These are phyloP conservation scores for Posidonia australis DNA, from an alignment of 106 monocot species.

Conservation along the genomic window DNA sequence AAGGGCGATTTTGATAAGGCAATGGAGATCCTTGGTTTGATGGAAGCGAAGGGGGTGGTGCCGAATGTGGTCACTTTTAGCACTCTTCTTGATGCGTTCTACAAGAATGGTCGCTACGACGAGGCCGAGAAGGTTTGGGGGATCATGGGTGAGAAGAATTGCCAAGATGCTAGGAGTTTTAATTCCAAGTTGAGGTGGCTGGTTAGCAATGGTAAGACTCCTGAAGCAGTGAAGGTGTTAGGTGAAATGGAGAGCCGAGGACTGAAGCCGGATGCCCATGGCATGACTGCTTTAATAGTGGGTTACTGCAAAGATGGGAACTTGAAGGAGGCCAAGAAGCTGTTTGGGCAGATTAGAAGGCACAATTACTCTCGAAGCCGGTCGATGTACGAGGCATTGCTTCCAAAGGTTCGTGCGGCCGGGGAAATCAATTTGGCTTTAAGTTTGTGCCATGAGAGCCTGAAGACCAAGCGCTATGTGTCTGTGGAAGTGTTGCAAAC, in stretches of 20 bases:
- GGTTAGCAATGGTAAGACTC: constrained; percentile 14
- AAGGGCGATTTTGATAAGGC: constrained; percentile 41
- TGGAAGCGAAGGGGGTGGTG: constrained; percentile 27
- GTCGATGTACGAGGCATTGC: constrained; percentile 29
- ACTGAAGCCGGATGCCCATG: constrained; percentile 16
- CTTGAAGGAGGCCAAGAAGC: constrained; percentile 42
- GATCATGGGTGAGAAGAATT: constrained; percentile 28
- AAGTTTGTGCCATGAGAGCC: constrained; percentile 37
- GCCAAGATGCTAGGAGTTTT: constrained; percentile 46
- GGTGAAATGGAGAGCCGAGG: constrained; percentile 10
- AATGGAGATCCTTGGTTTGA: constrained; percentile 17
- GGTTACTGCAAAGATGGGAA: constrained; percentile 46
- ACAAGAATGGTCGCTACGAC: constrained; percentile 13
- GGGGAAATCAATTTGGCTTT: constrained; percentile 53
- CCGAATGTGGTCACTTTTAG: constrained; percentile 43
- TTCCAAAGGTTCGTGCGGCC: constrained; percentile 33
- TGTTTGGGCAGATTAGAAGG: constrained; percentile 33
- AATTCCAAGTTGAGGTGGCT: constrained; percentile 53
- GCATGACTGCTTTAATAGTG: constrained; percentile 48
- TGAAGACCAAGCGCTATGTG: constrained; percentile 21
- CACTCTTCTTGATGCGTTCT: constrained; percentile 40
- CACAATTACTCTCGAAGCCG: constrained; percentile 31
- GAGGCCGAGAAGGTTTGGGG: constrained; percentile 45
- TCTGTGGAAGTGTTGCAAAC: constrained; percentile 24
- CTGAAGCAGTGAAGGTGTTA: constrained; percentile 34